phyloP scores from a whole-genome alignment of 768 basidiomycete genomes.

The Kwoniella pini region DNA sequence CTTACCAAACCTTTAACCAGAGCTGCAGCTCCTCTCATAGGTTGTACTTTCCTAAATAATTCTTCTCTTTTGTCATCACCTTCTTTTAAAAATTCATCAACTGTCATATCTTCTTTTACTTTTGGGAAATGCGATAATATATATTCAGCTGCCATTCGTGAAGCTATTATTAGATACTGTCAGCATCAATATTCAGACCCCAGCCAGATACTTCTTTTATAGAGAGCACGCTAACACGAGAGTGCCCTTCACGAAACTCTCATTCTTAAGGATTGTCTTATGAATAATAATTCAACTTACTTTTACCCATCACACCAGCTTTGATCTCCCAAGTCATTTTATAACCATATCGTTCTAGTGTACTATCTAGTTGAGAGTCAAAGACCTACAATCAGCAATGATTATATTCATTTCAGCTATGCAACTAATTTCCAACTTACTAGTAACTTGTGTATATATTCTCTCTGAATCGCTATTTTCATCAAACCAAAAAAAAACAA shows the following conservation, averaged over 20 bases:
- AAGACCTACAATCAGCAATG: no score
- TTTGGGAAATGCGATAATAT: constrained; percentile 41
- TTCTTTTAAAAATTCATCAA: constrained; percentile 46
- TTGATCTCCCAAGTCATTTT: constrained; percentile 53
- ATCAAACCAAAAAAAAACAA: no score
- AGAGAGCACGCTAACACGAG: no score
- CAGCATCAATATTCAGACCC: not conserved
- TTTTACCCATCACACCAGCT: constrained; percentile 50
- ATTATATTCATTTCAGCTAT: no score
- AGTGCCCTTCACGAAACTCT: no score
- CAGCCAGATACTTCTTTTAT: not conserved
- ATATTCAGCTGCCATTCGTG: constrained; percentile 34
- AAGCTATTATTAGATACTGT: not conserved
- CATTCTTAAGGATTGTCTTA: no score
- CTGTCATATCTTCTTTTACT: constrained; percentile 39
- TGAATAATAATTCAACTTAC: no score
- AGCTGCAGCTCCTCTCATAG: constrained; percentile 47
- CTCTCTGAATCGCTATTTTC: constrained; percentile 48
- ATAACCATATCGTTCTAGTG: constrained; percentile 46
- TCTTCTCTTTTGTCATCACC: constrained; percentile 42
- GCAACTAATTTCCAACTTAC: no score
- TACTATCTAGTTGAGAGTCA: no score
- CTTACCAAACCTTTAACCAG: constrained; percentile 49
- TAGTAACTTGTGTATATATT: constrained; percentile 52
- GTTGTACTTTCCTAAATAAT: constrained; percentile 42